These are phyloP conservation scores for Podaxis sp. DNA, from an alignment of 768 basidiomycete genomes.

Conservation along the genomic window DNA sequence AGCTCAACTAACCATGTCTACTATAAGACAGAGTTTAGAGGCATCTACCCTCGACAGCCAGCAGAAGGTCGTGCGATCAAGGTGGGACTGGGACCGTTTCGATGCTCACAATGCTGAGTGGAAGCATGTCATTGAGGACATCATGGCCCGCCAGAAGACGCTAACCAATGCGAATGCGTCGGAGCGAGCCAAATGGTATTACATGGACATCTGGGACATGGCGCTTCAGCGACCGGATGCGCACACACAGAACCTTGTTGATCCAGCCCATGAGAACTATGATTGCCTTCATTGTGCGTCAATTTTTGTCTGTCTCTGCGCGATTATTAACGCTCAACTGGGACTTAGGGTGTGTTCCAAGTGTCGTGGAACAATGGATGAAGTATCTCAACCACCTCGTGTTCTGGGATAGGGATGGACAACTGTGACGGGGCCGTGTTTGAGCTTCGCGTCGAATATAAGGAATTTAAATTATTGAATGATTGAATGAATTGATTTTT, in stretches of 20 bases:
- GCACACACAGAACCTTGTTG: slow-evolving; percentile 15
- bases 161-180: not conserved
- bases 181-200: slow-evolving; percentile 15
- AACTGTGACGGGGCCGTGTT: not conserved
- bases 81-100: slow-evolving; percentile 22
- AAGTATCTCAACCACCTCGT: slow-evolving; percentile 6
- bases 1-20: not conserved
- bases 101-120: slow-evolving; percentile 17
- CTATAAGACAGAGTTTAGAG: slow-evolving; percentile 3
- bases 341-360: slow-evolving; percentile 9
- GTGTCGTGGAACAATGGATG: slow-evolving; percentile 11
- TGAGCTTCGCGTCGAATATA: not conserved
- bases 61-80: slow-evolving; percentile 10
- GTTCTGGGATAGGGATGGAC: not conserved
- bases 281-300: slow-evolving; percentile 21
- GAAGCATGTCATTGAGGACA: slow-evolving; percentile 7
- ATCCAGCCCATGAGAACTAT: slow-evolving; percentile 1
- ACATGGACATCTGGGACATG: slow-evolving; percentile 20
- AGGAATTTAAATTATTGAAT: too few relatives aligned
- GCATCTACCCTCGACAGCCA: not conserved
- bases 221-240: slow-evolving; percentile 20
- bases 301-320: not conserved
- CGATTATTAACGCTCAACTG: not conserved
- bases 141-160: not conserved
- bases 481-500: too few relatives aligned